phyloP scores from a whole-genome alignment of 371 early-diverging fungal genomes.

The Nosema muscidifuracis region DNA sequence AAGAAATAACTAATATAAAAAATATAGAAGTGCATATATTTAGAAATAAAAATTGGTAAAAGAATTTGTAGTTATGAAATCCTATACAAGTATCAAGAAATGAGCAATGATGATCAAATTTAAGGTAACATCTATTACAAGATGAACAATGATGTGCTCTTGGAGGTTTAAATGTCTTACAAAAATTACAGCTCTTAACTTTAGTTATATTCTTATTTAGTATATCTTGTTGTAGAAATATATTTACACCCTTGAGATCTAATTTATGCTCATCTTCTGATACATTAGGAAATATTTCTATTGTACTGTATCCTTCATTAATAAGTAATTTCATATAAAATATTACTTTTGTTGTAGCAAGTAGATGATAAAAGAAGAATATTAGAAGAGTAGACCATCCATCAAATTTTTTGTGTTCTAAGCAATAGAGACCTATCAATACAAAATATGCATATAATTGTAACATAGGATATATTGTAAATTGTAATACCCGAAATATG shows the following conservation, averaged over 20 bases:
- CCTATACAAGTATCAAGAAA: conserved; percentile 61
- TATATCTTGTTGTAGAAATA: conserved; percentile 57
- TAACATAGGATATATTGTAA: conserved; percentile 41
- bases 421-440: conserved; percentile 49
- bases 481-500: not conserved
- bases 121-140: conserved; percentile 63
- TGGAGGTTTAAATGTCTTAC: conserved; percentile 64
- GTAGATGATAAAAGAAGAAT: conserved; percentile 50
- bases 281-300: conserved; percentile 51
- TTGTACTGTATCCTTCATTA: conserved; percentile 47
- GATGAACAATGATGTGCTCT: conserved; percentile 63
- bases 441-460: conserved; percentile 59
- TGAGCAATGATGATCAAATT: conserved; percentile 63
- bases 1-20: conserved; percentile 35
- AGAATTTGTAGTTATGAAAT: conserved; percentile 64
- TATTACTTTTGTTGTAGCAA: conserved; percentile 43
- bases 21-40: conserved; percentile 35
- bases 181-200: conserved; percentile 58
- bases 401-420: conserved; percentile 40
- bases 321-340: conserved; percentile 53
- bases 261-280: not conserved
- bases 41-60: conserved; percentile 58
- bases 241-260: conserved; percentile 46
- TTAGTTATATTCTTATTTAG: conserved; percentile 30
- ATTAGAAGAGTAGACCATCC: conserved; percentile 20